These are phyloP conservation scores for Colletotrichum limetticola DNA, from an alignment of 2,329 filamentous ascomycete species.

Conservation along the genomic window DNA sequence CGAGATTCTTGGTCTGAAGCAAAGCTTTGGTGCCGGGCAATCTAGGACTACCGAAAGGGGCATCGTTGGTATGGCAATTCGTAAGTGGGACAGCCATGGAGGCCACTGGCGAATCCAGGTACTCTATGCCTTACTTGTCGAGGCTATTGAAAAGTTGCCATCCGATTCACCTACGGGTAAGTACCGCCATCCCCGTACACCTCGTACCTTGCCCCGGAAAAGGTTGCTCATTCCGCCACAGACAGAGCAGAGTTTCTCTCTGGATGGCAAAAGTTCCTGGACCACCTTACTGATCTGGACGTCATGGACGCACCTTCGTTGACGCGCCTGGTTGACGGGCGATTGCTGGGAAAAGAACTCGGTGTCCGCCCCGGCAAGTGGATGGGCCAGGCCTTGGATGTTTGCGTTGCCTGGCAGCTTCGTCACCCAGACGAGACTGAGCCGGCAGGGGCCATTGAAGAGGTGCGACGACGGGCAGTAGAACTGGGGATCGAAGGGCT, in stretches of 20 bases:
- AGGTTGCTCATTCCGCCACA: constrained; percentile 35
- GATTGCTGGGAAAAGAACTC: constrained; percentile 74
- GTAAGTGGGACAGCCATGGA: constrained; percentile 72
- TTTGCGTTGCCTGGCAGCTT: constrained; percentile 90
- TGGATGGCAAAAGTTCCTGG: constrained; percentile 66
- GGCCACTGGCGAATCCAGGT: constrained; percentile 78
- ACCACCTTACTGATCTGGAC: constrained; percentile 64
- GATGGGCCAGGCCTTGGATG: constrained; percentile 82
- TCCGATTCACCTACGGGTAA: constrained; percentile 33
- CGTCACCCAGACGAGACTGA: constrained; percentile 77
- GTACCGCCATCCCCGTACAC: not conserved
- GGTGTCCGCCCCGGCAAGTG: constrained; percentile 81
- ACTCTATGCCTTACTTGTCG: constrained; percentile 73
- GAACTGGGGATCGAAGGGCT: constrained; percentile 60
- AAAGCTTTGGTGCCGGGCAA: constrained; percentile 58
- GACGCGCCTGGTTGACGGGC: constrained; percentile 79
- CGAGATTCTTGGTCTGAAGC: constrained; percentile 73
- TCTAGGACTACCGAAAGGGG: constrained; percentile 65
- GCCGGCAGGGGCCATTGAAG: constrained; percentile 66
- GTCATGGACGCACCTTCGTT: constrained; percentile 68
- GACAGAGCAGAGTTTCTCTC: constrained; percentile 58
- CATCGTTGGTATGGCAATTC: constrained; percentile 78
- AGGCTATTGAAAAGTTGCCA: constrained; percentile 59
- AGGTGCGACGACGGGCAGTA: constrained; percentile 61
- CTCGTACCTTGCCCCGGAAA: not conserved